Evolutionary conservation across 2,329 filamentous ascomycete genomes (phyloP), one percentile per base, ranked within the genome.

Genomic region (Venturia carpophila): DNA sequence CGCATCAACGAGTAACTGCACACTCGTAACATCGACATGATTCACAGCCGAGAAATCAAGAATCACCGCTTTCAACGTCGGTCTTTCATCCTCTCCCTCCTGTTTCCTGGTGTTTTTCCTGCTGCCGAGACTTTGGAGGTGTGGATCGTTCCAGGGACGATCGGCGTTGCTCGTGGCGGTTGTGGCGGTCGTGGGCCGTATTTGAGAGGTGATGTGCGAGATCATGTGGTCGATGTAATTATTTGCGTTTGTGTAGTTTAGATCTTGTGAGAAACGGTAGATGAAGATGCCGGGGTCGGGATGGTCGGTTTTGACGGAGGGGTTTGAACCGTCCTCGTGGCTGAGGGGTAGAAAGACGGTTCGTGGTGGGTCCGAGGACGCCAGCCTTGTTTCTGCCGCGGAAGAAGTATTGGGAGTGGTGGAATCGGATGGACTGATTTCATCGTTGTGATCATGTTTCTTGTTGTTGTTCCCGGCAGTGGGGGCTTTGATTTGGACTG

Each of bases 41-140:
- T 95, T 76, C 1, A 96, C 91, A 74, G 92, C 92, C 19, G 89
- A 82, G 71, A 96, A 91, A 80, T 95, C 96, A 73, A 96, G 90
- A 62, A 93, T 70, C 0, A 92, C 88, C 73, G 96, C 92, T 2
- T 95, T 73, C 6, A 63, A n/a, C 13, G 62, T 63, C 24, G 62
- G 62, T 19, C 13, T 39, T 11, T 15, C 1, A 19, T 52, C 62
- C 5, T 47, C 24, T 21, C 47, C 62, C n/a, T 34, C 3, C 3
- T 1, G 1, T 60, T 64, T 5, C 5, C n/a, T 15, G 30, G 17
- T 17, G 27, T 17, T 30, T 37, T 37, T 21, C 13, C 24, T 52
- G 11, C 52, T 37, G 19, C 52, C 52, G 15, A 58, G n/a, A 6
- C 52, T 2, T 5, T 11, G 7, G 45, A 39, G 21, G 24, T 41